Base-by-base conservation (phyloP, 306 rosid species). In the Cucumis hystrix region DNA sequence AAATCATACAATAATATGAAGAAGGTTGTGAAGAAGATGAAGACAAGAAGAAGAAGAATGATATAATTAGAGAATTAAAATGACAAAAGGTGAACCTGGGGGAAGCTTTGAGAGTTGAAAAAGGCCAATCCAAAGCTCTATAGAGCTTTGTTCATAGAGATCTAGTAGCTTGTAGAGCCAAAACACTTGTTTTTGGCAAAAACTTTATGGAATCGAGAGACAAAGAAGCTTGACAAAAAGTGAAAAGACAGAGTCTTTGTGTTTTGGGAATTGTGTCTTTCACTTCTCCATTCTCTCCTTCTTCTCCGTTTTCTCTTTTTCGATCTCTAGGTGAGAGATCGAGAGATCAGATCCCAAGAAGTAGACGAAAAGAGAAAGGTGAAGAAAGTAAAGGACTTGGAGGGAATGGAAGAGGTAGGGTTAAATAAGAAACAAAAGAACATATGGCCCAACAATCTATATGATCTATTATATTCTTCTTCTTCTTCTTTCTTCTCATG, bases 301-400 rank as follows among this genome's bases (percentile, higher is more conserved):
- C 16, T 47, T 59, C 64, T 59, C 21, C 11, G 5, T 6, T 20
- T 1, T n/a, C 23, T 52, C 55, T 43, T 58, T 33, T 33, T 33
- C 37, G 37, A 33, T 55, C 78, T 39, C 65, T 39, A 78, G 85
- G 80, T 60, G 74, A 79, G 70, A 63, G 60, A 80, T 74, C 84
- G 74, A 79, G 70, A 63, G 60, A 80, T 74, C 84, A 78, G 91
- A 89, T 89, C 91, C 90, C 93, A 85, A 89, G 90, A 83, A 82
- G 76, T 43, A 35, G 55, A 64, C 76, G 47, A 75, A 68, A 67
- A 72, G 23, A 41, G 73, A 21, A 35, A 54, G 68, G 63, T 45
- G 45, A 71, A 76, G 59, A 77, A 60, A 61, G 37, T 14, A 63
- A 51, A 71, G 51, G 77, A 77, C 28, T 58, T 75, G 16, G 60